These are phyloP conservation scores for Hysterium pulicare DNA, from an alignment of 2,329 filamentous ascomycete genomes.

Conservation along the genomic window DNA sequence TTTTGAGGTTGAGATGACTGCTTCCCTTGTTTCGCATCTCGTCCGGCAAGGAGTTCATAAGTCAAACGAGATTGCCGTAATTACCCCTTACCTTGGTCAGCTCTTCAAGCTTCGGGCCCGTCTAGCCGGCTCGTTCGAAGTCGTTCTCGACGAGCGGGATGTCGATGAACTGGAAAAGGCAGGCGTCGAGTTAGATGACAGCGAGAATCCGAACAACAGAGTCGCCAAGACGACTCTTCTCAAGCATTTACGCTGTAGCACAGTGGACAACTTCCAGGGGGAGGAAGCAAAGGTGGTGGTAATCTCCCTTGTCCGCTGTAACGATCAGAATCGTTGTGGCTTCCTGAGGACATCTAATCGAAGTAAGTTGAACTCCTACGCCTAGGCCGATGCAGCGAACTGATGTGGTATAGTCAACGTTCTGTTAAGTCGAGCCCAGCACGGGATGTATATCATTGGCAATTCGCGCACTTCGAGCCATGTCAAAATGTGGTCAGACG, in stretches of 20 bases:
- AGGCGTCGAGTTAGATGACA: slow-evolving; percentile 4
- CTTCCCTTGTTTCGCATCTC: slow-evolving; percentile 60
- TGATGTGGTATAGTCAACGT: slow-evolving; percentile 58
- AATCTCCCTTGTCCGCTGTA: slow-evolving; percentile 67
- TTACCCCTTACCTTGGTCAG: slow-evolving; percentile 63
- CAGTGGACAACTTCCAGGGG: slow-evolving; percentile 71
- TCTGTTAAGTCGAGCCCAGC: slow-evolving; percentile 60
- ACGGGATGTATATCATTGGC: slow-evolving; percentile 68
- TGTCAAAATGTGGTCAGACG: slow-evolving; percentile 60
- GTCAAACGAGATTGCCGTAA: slow-evolving; percentile 60
- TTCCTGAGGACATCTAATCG: slow-evolving; percentile 64
- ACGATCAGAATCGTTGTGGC: slow-evolving; percentile 54
- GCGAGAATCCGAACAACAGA: background rate
- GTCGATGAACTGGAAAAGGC: slow-evolving; percentile 44
- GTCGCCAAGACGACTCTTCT: slow-evolving; percentile 44
- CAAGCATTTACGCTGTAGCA: slow-evolving; percentile 55
- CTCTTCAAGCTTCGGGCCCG: slow-evolving; percentile 46
- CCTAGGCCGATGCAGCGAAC: background rate
- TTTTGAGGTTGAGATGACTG: slow-evolving; percentile 61
- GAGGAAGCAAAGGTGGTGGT: slow-evolving; percentile 69
- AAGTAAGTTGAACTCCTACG: too few relatives aligned
- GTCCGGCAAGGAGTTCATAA: slow-evolving; percentile 60
- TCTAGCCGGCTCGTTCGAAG: slow-evolving; percentile 50
- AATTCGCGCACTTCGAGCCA: slow-evolving; percentile 54
- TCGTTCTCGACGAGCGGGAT: slow-evolving; percentile 63